Percentiles rank a stretch among this genome's conserved stretches.
Conservation (phyloP, 805 yeast species). For the Candida oleophila region DNA sequence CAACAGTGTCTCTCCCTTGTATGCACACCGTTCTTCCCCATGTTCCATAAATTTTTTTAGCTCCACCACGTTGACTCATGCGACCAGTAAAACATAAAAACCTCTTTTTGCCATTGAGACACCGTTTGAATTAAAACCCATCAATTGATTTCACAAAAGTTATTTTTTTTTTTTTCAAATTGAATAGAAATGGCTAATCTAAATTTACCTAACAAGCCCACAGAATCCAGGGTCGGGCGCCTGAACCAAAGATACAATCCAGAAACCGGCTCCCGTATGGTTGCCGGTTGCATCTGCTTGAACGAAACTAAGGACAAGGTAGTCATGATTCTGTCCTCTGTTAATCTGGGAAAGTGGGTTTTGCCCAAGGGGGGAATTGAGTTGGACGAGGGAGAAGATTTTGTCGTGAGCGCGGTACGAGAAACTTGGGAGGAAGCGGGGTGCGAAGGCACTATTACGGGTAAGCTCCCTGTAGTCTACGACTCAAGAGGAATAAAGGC, state of each 20-base stretch:
- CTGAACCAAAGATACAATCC: conserved; percentile 57
- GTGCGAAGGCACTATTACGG: conserved; percentile 60
- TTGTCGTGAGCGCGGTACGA: conserved; percentile 59
- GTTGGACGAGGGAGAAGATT: conserved; percentile 63
- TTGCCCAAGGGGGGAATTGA: conserved; percentile 97
- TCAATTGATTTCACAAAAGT: no score
- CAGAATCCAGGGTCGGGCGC: conserved; percentile 53
- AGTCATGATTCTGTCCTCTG: conserved; percentile 75
- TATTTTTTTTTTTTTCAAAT: no score
- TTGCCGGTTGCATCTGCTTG: conserved; percentile 88
- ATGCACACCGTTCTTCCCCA: neutral
- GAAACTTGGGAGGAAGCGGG: conserved; percentile 99
- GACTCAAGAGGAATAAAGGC: conserved; percentile 50
- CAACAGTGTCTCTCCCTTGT: no score
- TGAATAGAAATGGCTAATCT: conserved; percentile 7
- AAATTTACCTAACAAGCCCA: conserved; percentile 7
- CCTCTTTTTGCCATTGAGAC: neutral
- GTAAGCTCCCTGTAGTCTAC: conserved; percentile 60
- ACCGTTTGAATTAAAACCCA: no score
- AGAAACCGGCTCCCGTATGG: conserved; percentile 74
- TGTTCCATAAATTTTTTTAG: neutral
- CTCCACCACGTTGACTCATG: neutral
- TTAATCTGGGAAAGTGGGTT: conserved; percentile 73
- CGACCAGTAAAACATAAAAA: neutral
- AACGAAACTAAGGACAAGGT: conserved; percentile 58